Evolutionary conservation across 2,329 filamentous ascomycete genomes (phyloP).

Genomic region (Penicillium occitanis): DNA sequence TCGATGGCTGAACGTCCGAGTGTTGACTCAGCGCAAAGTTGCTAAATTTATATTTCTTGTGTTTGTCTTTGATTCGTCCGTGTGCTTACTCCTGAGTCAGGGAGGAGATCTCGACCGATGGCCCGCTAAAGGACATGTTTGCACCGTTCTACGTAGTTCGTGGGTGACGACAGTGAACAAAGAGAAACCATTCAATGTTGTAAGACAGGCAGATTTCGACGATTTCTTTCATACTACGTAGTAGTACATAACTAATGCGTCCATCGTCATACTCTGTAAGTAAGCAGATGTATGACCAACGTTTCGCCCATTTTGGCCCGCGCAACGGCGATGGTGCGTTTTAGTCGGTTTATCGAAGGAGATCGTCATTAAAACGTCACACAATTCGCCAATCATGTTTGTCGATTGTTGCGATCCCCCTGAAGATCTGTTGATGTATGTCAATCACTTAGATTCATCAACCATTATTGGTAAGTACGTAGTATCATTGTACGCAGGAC

Average conservation of each 20-base stretch:
- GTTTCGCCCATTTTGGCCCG: not conserved
- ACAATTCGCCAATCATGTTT: not conserved
- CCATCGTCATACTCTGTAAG: not conserved
- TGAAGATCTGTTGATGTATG: not conserved
- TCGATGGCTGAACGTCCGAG: not conserved
- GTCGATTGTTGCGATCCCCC: not conserved
- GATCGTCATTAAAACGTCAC: not conserved
- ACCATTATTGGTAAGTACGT: too few relatives aligned
- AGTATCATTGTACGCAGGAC: too few relatives aligned
- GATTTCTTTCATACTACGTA: not conserved
- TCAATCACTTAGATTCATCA: not conserved
- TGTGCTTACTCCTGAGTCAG: not conserved
- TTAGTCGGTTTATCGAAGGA: not conserved
- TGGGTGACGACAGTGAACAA: not conserved
- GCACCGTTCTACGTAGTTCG: not conserved
- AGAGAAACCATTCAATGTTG: not conserved
- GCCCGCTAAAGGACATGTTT: not conserved
- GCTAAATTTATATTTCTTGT: not conserved
- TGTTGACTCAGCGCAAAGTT: not conserved
- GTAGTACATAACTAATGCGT: not conserved
- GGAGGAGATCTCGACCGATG: not conserved
- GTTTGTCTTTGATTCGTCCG: not conserved
- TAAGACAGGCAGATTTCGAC: not conserved
- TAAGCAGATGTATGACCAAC: not conserved
- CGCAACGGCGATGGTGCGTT: not conserved